Evolutionary conservation across 192 early-diverging fungal genomes (phyloP).

Genomic region (Gamsiella multidivaricata): DNA sequence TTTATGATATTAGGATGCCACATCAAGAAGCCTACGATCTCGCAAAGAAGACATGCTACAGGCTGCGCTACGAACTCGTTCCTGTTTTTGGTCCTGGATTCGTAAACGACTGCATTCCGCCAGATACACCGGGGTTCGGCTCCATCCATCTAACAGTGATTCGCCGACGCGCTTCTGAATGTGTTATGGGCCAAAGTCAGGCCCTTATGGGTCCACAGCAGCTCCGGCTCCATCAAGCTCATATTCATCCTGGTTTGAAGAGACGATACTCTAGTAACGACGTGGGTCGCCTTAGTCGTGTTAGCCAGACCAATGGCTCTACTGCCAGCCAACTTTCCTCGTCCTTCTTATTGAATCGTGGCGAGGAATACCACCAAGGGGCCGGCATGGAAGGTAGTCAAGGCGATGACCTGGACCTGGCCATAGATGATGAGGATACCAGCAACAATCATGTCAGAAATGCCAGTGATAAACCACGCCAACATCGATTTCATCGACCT

Average conservation of each 20-base stretch:
- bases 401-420: slow-evolving; percentile 30
- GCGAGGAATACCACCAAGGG: slow-evolving; percentile 20
- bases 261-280: slow-evolving; percentile 52
- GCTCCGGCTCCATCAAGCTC: slow-evolving; percentile 40
- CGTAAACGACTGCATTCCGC: slow-evolving; percentile 52
- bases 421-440: slow-evolving; percentile 17
- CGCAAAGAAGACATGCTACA: slow-evolving; percentile 51
- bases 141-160: slow-evolving; percentile 46
- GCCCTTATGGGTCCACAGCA: slow-evolving; percentile 32
- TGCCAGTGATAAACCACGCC: slow-evolving; percentile 6
- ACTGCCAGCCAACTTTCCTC: slow-evolving; percentile 32
- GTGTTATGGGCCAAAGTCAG: slow-evolving; percentile 39
- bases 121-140: slow-evolving; percentile 39
- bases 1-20: slow-evolving; percentile 41
- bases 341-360: slow-evolving; percentile 25
- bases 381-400: slow-evolving; percentile 24
- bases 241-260: slow-evolving; percentile 44
- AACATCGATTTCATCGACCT: slow-evolving; percentile 15
- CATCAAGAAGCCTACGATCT: slow-evolving; percentile 49
- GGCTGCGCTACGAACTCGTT: slow-evolving; percentile 42
- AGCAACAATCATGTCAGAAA: neutral
- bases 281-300: slow-evolving; percentile 43
- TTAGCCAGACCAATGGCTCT: slow-evolving; percentile 16
- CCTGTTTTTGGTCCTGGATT: slow-evolving; percentile 47
- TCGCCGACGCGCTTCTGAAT: slow-evolving; percentile 45